phyloP scores from a whole-genome alignment of 2,329 filamentous ascomycete species.

The Penicillium sp. region DNA sequence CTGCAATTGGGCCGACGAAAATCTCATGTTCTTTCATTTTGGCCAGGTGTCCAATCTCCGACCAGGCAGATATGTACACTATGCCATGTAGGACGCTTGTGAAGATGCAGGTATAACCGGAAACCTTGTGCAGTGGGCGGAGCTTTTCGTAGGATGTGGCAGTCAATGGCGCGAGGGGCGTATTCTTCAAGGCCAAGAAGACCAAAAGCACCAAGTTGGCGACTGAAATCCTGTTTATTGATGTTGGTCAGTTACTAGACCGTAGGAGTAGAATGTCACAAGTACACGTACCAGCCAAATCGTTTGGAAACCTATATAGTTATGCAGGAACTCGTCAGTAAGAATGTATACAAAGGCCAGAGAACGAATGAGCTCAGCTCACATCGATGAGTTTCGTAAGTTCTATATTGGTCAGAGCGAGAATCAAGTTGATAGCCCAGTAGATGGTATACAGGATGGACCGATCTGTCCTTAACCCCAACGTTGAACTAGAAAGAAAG shows the following conservation, averaged over 20 bases:
- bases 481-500: not conserved
- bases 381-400: not conserved
- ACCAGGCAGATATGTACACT: constrained; percentile 4
- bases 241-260: not conserved
- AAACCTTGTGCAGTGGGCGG: constrained; percentile 16
- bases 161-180: constrained; percentile 12
- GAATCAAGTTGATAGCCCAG: constrained; percentile 10
- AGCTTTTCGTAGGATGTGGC: constrained; percentile 17
- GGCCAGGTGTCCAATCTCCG: not conserved
- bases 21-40: not conserved
- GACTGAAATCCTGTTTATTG: constrained; percentile 9
- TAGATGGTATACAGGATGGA: constrained; percentile 7
- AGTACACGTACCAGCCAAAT: constrained; percentile 7
- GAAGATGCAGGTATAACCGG: constrained; percentile 16
- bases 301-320: constrained; percentile 5
- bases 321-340: not conserved
- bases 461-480: constrained; percentile 4
- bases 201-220: constrained; percentile 14
- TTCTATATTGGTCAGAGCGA: constrained; percentile 4
- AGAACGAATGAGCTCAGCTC: not conserved
- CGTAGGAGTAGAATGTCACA: not conserved
- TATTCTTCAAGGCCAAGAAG: constrained; percentile 15
- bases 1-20: not conserved
- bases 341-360: not conserved
- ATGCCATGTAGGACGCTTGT: constrained; percentile 1